phyloP scores from a whole-genome alignment of 2,329 filamentous ascomycete genomes.

The Penicillium sp. region DNA sequence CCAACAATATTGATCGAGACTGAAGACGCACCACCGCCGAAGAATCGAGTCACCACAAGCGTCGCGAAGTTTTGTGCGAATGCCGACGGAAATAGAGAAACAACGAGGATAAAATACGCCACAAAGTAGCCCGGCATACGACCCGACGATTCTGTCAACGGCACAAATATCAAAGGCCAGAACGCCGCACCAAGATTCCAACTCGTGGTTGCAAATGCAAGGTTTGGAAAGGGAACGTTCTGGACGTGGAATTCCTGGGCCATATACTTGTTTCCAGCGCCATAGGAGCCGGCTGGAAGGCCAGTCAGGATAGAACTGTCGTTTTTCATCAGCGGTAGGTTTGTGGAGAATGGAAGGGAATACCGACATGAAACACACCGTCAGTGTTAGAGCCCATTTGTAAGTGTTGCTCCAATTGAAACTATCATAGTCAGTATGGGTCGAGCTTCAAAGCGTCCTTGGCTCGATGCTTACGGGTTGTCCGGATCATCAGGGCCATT shows the following conservation, averaged over 20 bases:
- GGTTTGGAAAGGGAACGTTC: conserved; percentile 34
- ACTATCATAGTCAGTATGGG: neutral
- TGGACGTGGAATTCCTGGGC: conserved; percentile 32
- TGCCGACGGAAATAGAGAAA: conserved; percentile 44
- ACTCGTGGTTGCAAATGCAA: conserved; percentile 34
- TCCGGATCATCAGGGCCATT: conserved; percentile 30
- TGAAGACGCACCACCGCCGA: conserved; percentile 45
- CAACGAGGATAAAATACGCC: conserved; percentile 41
- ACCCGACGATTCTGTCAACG: conserved; percentile 43
- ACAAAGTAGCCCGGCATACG: conserved; percentile 46
- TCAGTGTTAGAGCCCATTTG: conserved; percentile 44
- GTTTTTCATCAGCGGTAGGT: neutral
- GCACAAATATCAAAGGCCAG: conserved; percentile 37
- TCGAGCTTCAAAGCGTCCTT: neutral
- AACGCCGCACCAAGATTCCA: conserved; percentile 42
- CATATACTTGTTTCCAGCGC: conserved; percentile 34
- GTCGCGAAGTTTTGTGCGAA: conserved; percentile 48
- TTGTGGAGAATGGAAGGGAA: no score
- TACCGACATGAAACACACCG: conserved; percentile 42
- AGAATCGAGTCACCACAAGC: conserved; percentile 44
- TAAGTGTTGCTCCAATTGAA: conserved; percentile 40
- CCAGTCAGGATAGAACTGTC: conserved; percentile 41
- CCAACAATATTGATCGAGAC: conserved; percentile 15
- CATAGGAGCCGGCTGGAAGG: conserved; percentile 43
- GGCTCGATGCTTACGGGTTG: conserved; percentile 22